Evolutionary conservation across 176 grass and related monocot species (phyloP).

Genomic region (Neostapfia colusana): DNA sequence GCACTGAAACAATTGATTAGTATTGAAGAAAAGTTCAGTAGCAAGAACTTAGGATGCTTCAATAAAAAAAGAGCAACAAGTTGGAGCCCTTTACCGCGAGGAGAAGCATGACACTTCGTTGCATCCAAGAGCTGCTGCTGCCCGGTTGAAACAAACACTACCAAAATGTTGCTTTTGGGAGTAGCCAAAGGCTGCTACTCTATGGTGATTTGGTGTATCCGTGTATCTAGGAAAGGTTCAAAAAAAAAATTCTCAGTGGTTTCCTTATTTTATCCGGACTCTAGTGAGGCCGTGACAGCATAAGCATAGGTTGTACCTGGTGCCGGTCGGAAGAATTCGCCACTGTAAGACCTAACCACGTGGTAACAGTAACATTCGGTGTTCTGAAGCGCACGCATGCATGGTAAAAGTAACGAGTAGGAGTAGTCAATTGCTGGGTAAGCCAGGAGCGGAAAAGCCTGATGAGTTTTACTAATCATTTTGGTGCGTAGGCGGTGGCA

Average conservation of each 20-base stretch:
- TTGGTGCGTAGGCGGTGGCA: constrained; percentile 58
- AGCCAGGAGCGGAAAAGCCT: neutral
- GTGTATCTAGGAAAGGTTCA: neutral
- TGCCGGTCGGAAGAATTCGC: neutral
- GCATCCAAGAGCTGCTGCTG: constrained; percentile 37
- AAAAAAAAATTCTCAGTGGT: neutral
- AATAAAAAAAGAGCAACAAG: neutral
- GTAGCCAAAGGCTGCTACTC: neutral
- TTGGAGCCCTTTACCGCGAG: neutral
- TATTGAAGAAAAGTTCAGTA: neutral
- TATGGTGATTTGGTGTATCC: neutral
- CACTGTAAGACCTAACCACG: too few species aligned
- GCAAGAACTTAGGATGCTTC: neutral
- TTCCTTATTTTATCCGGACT: neutral
- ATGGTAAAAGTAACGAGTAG: too few species aligned
- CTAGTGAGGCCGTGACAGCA: neutral
- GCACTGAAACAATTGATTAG: neutral
- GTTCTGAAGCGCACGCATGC: too few species aligned
- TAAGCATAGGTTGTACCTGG: neutral
- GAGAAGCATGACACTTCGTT: constrained; percentile 22
- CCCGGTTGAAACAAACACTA: neutral
- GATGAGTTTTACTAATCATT: neutral
- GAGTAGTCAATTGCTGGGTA: too few species aligned
- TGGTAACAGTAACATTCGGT: too few species aligned
- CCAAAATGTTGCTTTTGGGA: neutral